phyloP scores from a whole-genome alignment of 2,329 filamentous ascomycete genomes.

The Talaromyces sp. region DNA sequence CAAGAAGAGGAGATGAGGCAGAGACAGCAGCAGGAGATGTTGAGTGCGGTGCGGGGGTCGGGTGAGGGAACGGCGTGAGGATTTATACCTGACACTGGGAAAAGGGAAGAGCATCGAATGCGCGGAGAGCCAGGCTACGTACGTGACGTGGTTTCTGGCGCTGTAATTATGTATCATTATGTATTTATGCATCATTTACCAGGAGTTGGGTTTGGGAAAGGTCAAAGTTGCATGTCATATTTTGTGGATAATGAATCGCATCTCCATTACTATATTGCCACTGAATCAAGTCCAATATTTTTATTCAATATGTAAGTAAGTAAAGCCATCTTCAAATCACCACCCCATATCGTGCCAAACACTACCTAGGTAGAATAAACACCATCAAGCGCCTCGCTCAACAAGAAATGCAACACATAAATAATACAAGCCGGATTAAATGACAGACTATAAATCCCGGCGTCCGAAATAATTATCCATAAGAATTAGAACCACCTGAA shows the following conservation, averaged over 20 bases:
- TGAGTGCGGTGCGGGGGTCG: background rate
- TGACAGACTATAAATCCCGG: background rate
- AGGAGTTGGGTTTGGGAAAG: background rate
- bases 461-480: background rate
- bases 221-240: background rate
- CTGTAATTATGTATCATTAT: slow-evolving; percentile 11
- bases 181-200: slow-evolving; percentile 1
- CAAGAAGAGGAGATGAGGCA: slow-evolving; percentile 26
- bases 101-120: background rate
- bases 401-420: slow-evolving; percentile 1
- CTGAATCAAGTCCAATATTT: background rate
- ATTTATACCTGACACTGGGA: background rate
- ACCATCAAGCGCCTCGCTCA: slow-evolving; percentile 19
- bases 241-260: background rate
- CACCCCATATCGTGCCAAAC: background rate
- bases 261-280: background rate
- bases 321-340: background rate
- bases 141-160: background rate
- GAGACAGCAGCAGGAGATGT: slow-evolving; percentile 10
- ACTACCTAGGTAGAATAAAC: slow-evolving; percentile 10
- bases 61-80: slow-evolving; percentile 11
- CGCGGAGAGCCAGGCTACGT: background rate
- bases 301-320: background rate
- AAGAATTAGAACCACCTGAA: background rate
- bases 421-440: background rate